These are phyloP conservation scores for Hyphodiscus sp. DNA, from an alignment of 2,329 filamentous ascomycete genomes.

Conservation along the genomic window DNA sequence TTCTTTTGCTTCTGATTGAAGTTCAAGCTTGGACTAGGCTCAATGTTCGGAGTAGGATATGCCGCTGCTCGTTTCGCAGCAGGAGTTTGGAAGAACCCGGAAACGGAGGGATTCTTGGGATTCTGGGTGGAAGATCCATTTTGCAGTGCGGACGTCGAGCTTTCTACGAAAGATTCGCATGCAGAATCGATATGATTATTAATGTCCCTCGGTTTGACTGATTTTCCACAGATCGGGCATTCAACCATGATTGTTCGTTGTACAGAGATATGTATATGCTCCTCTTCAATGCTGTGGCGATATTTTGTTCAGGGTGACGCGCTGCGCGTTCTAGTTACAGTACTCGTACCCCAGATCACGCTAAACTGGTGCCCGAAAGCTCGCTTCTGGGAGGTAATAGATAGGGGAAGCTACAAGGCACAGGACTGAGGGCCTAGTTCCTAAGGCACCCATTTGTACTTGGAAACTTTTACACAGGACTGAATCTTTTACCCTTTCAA, in stretches of 20 bases:
- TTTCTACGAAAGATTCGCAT: conserved; percentile 61
- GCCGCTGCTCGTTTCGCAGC: conserved; percentile 45
- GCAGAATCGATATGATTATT: conserved; percentile 86
- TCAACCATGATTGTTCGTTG: conserved; percentile 42
- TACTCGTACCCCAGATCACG: no score
- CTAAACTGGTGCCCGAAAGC: no score
- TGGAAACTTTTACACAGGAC: no score
- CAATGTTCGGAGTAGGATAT: conserved; percentile 23
- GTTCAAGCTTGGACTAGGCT: conserved; percentile 30
- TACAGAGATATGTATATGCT: no score
- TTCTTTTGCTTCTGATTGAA: conserved; percentile 29
- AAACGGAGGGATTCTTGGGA: conserved; percentile 36
- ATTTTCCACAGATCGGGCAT: conserved; percentile 76
- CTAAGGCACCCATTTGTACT: no score
- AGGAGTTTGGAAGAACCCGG: conserved; percentile 57
- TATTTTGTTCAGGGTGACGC: no score
- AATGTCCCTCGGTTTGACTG: conserved; percentile 67
- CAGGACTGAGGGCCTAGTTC: no score
- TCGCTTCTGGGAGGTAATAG: no score
- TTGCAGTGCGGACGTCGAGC: conserved; percentile 34
- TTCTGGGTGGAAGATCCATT: conserved; percentile 40
- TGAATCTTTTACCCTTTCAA: no score
- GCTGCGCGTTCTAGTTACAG: no score
- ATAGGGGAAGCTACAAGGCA: no score
- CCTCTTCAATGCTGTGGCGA: no score